Evolutionary conservation across 2,329 filamentous ascomycete genomes (phyloP).

Genomic region (Calonectria montana): DNA sequence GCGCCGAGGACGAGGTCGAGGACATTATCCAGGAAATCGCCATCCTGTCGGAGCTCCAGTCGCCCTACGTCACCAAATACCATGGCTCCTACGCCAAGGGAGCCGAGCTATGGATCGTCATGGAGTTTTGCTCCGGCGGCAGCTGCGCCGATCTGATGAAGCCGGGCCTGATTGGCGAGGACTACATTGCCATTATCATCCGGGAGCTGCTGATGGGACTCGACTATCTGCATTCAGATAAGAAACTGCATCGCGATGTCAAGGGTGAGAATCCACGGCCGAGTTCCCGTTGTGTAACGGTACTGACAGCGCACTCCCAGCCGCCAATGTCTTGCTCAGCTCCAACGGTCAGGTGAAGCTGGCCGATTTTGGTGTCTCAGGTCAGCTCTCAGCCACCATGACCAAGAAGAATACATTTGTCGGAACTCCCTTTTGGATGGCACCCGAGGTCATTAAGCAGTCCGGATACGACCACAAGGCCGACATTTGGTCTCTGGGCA

Average conservation of each 20-base stretch:
- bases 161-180: constrained; percentile 89
- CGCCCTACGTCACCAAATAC: constrained; percentile 97
- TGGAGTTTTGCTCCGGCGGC: constrained; percentile 98
- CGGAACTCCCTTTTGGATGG: constrained; percentile 99
- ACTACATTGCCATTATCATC: constrained; percentile 96
- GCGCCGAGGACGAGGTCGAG: constrained; percentile 98
- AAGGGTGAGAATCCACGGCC: constrained; percentile 71
- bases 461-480: constrained; percentile 98
- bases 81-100: constrained; percentile 97
- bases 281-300: background rate
- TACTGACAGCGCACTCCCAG: constrained; percentile 55
- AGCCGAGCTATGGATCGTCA: constrained; percentile 98
- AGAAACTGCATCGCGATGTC: constrained; percentile 96
- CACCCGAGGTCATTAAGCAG: constrained; percentile 98
- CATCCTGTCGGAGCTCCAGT: constrained; percentile 95
- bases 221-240: constrained; percentile 93
- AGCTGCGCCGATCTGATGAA: constrained; percentile 98
- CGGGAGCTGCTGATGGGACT: constrained; percentile 89
- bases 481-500: constrained; percentile 96
- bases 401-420: constrained; percentile 99
- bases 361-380: constrained; percentile 96
- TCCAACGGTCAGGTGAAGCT: constrained; percentile 96
- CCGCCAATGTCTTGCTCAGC: constrained; percentile 91
- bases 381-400: constrained; percentile 96
- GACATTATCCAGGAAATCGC: constrained; percentile 99